Evolutionary conservation across 1,284 basidiomycete species (phyloP), one percentile per base, ranked within the genome.

Genomic region (Naganishia sp.): DNA sequence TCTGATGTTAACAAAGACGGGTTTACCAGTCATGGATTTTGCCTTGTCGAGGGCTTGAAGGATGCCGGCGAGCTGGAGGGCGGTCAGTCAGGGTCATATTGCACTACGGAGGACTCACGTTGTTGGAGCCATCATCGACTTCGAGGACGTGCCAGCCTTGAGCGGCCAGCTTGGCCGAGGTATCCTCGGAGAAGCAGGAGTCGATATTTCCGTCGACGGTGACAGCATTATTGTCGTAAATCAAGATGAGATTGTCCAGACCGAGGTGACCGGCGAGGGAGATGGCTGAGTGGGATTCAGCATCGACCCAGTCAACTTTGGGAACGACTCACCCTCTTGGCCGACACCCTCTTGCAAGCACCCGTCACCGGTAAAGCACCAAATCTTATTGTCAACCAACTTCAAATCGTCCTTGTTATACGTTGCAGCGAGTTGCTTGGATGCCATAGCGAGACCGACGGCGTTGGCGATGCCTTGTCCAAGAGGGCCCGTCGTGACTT

Each of bases 401-500:
- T 71, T 71, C 66, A 69, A 73, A 10, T 67, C 76, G 6, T 72
- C 71, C 66, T 72, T 74, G 72, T 78, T 76, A 68, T 75, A 77
- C 23, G 65, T 68, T 0, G 75, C 72, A 2, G 65, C 76, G 31
- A 77, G 56, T 54, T 77, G 72, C 67, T 77, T 77, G 46, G 71
- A 71, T 1, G 77, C 75, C 46, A 77, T 72, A n/a, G 77, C 77
- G 54, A 78, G 60, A 39, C 77, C 76, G 41, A 77, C 76, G 5
- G 75, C 75, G 47, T 78, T 77, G 66, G 76, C 71, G 75, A 94
- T 89, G 71, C 91, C 91, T 80, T 94, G 92, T 31, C 92, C 92
- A 28, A 94, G 86, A 64, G 92, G 92, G 62, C 92, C 92, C 56
- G 92, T 94, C 68, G 92, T 94, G 67, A 94, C 90, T 80, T 94